These are phyloP conservation scores for Mrakia gelida DNA, from an alignment of 768 basidiomycete species.

Conservation along the genomic window DNA sequence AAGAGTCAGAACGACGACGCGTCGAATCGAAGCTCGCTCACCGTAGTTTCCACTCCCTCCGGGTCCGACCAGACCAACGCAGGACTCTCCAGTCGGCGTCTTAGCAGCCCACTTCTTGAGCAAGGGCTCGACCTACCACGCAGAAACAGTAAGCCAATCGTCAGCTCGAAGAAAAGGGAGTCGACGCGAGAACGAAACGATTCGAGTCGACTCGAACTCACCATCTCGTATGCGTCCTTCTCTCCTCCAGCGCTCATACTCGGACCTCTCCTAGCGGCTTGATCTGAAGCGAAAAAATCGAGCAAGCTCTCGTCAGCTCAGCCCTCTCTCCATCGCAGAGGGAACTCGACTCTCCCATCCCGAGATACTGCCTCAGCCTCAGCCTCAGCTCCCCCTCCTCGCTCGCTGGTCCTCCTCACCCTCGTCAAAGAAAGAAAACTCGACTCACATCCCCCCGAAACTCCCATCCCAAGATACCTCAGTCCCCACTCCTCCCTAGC, in stretches of 20 bases:
- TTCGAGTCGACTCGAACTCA: background rate
- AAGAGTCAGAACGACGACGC: background rate
- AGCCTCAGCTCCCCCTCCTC: slow-evolving; percentile 37
- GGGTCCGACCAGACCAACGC: slow-evolving; percentile 41
- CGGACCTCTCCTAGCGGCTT: slow-evolving; percentile 43
- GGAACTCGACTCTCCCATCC: slow-evolving; percentile 38
- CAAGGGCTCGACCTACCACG: slow-evolving; percentile 35
- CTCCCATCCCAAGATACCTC: slow-evolving; percentile 41
- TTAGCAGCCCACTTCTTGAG: slow-evolving; percentile 44
- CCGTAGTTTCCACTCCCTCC: slow-evolving; percentile 43
- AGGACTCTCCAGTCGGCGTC: slow-evolving; percentile 40
- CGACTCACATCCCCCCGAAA: slow-evolving; percentile 44
- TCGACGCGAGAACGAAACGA: background rate
- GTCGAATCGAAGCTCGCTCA: slow-evolving; percentile 6
- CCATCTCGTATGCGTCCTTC: slow-evolving; percentile 38
- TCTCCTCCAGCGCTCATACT: slow-evolving; percentile 42
- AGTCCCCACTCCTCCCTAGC: slow-evolving; percentile 36
- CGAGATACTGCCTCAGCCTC: no score
- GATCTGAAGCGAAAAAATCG: slow-evolving; percentile 33
- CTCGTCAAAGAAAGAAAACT: slow-evolving; percentile 32
- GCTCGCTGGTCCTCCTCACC: slow-evolving; percentile 34
- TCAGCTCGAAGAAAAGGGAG: background rate
- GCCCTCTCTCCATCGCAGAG: no score
- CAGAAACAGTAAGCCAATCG: background rate
- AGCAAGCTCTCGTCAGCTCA: no score